Conservation (phyloP, 352 stramenopile species). For the Globisporangium cylindrosporum region DNA sequence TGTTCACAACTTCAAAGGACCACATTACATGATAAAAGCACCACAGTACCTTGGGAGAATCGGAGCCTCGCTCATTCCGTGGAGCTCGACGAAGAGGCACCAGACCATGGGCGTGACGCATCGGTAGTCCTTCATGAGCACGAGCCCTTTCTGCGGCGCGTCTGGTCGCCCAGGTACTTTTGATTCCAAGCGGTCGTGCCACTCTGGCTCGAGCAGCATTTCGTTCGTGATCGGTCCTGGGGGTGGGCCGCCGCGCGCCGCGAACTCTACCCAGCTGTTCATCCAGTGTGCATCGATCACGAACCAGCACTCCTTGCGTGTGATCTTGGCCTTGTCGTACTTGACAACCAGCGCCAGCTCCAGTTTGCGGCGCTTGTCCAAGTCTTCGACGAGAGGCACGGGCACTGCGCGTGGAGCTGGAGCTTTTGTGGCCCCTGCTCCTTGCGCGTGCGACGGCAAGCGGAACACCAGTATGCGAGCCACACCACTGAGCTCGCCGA, state of each 20-base stretch:
- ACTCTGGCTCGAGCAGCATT: slow-evolving; percentile 45
- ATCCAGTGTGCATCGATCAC: slow-evolving; percentile 62
- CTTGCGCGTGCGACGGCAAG: slow-evolving; percentile 24
- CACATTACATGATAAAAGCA: too few relatives aligned
- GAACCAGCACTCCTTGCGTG: slow-evolving; percentile 74
- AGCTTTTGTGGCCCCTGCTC: slow-evolving; percentile 9
- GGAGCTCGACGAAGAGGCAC: slow-evolving; percentile 58
- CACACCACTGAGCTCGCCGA: slow-evolving; percentile 31
- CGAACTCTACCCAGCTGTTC: slow-evolving; percentile 57
- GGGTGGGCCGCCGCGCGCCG: slow-evolving; percentile 34
- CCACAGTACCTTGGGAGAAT: slow-evolving; percentile 24
- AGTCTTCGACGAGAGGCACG: slow-evolving; percentile 41
- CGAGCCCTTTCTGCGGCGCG: slow-evolving; percentile 35
- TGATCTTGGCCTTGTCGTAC: slow-evolving; percentile 49
- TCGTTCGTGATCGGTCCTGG: slow-evolving; percentile 64
- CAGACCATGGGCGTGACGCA: slow-evolving; percentile 78
- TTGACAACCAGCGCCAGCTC: slow-evolving; percentile 58
- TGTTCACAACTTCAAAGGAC: background rate
- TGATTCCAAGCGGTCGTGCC: slow-evolving; percentile 31
- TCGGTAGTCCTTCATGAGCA: slow-evolving; percentile 55
- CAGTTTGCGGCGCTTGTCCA: slow-evolving; percentile 45
- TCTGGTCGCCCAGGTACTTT: slow-evolving; percentile 32
- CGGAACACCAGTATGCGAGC: slow-evolving; percentile 45
- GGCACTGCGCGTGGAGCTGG: slow-evolving; percentile 21
- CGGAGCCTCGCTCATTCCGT: slow-evolving; percentile 45